Evolutionary conservation across 2,329 filamentous ascomycete species (phyloP), one percentile per base, ranked within the genome.

Genomic region (Aspergillus arachidicola): DNA sequence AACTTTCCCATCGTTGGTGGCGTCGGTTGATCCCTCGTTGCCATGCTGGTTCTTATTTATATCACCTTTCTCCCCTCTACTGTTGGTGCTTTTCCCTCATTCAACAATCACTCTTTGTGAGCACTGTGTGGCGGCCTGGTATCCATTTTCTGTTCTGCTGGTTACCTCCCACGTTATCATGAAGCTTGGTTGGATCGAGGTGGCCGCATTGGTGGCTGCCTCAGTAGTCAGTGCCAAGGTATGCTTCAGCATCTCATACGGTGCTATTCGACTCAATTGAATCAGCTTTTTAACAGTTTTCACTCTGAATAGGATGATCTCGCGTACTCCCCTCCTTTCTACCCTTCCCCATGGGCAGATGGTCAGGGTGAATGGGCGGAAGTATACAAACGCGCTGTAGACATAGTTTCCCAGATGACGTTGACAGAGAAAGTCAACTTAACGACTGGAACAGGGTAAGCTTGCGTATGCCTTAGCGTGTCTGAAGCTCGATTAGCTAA

Each of bases 401-500:
- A 84, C 3, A 94, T 97, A 72, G 93, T 97, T 53, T 90, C 90
- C 11, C 88, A 93, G 75, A 80, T 97, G 79, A 96, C 93, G 0
- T 83, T 97, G 41, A 75, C 88, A 12, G 94, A 97, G 78, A 97
- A 97, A 81, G 93, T 98, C 78, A 98, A 98, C 77, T 77, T 99
- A 67, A 98, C 94, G 3, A 97, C 94, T 0, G 94, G 94, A 76
- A 87, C 91, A 67, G 93, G 93, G 86, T 94, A 80, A 77, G 88
- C 80, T 69, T 46, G 14, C 23, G 30, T 6, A 14, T 43, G 21
- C 38, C n/a, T 6, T 54, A 51, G 4, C 19, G 12, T 16, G 26
- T 51, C 34, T 5, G 10, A 23, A 41, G 11, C 34, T 43, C 30
- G 4, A 54, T 36, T 60, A 43, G 65, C 64, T 61, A 50, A 62